Percentiles rank a stretch among this genome's conserved stretches.
phyloP scores from a whole-genome alignment of 805 yeast species.

The Priceomyces haplophilus region DNA sequence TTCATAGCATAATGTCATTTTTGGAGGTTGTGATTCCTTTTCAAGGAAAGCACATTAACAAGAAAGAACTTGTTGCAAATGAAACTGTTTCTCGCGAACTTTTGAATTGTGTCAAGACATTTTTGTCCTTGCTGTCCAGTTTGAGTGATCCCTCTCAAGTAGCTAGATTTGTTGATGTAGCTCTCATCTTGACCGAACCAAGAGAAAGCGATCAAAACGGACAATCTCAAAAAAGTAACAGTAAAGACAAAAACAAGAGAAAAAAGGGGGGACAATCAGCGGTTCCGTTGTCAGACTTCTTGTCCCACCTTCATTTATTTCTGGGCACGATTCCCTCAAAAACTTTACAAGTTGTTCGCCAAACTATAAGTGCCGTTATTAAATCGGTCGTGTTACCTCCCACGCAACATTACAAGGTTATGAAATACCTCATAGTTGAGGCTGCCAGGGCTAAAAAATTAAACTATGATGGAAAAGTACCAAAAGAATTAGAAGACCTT shows the following conservation, averaged over 20 bases:
- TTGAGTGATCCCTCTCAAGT: constrained; percentile 50
- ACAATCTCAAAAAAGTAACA: constrained; percentile 1
- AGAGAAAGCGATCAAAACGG: constrained; percentile 18
- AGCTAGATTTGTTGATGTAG: constrained; percentile 56
- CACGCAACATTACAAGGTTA: constrained; percentile 59
- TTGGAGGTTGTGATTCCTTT: constrained; percentile 63
- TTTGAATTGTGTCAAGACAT: constrained; percentile 23
- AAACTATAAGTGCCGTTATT: constrained; percentile 50
- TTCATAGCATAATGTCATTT: constrained; percentile 47
- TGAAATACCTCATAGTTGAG: constrained; percentile 35
- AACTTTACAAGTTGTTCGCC: constrained; percentile 34
- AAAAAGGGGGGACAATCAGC: constrained; percentile 42
- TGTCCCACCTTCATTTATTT: constrained; percentile 64
- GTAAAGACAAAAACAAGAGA: constrained; percentile 31
- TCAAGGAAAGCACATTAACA: constrained; percentile 29
- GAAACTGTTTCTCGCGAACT: constrained; percentile 41
- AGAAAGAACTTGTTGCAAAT: constrained; percentile 30
- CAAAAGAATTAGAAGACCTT: constrained; percentile 30
- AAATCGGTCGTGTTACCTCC: constrained; percentile 53
- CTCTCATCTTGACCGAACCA: constrained; percentile 43
- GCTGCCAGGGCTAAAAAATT: constrained; percentile 28
- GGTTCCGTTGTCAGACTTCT: constrained; percentile 61
- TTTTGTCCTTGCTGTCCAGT: constrained; percentile 34
- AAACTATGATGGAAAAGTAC: constrained; percentile 20
- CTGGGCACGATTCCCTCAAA: constrained; percentile 34